Percentiles rank a stretch among this genome's conserved stretches.
Evolutionary conservation across 495 filamentous ascomycete genomes (phyloP).

Genomic region (Neurospora cerealis): DNA sequence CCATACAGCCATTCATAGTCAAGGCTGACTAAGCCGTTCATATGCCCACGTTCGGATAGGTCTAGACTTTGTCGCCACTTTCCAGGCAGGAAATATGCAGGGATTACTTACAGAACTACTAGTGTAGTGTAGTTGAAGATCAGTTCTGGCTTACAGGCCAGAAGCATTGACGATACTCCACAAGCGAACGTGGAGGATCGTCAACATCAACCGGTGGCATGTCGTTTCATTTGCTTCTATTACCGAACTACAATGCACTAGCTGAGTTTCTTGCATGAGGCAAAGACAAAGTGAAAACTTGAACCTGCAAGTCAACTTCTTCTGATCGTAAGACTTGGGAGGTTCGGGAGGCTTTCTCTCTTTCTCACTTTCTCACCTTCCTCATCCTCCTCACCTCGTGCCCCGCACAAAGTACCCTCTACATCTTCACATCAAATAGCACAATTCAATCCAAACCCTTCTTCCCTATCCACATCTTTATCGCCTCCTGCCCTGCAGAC

Average conservation of each 20-base stretch:
- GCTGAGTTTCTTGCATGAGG: not conserved
- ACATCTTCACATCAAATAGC: not conserved
- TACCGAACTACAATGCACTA: not conserved
- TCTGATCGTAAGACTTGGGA: not conserved
- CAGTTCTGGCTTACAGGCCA: not conserved
- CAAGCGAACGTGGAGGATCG: not conserved
- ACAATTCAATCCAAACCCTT: not conserved
- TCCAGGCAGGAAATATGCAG: not conserved
- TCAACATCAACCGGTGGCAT: not conserved
- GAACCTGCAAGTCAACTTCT: not conserved
- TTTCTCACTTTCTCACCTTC: not conserved
- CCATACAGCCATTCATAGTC: not conserved
- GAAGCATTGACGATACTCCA: not conserved
- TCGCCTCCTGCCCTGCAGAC: not conserved
- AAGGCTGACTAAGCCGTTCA: not conserved
- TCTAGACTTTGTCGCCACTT: not conserved
- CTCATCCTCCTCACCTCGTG: not conserved
- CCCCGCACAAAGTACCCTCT: not conserved
- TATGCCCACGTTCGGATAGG: not conserved
- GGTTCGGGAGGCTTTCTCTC: not conserved
- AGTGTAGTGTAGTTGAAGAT: not conserved
- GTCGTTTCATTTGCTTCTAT: not conserved
- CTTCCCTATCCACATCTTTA: not conserved
- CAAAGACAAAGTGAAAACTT: not conserved
- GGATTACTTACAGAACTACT: not conserved